Base-by-base conservation (phyloP, 139 green algal genomes). In the Closterium sp. region DNA sequence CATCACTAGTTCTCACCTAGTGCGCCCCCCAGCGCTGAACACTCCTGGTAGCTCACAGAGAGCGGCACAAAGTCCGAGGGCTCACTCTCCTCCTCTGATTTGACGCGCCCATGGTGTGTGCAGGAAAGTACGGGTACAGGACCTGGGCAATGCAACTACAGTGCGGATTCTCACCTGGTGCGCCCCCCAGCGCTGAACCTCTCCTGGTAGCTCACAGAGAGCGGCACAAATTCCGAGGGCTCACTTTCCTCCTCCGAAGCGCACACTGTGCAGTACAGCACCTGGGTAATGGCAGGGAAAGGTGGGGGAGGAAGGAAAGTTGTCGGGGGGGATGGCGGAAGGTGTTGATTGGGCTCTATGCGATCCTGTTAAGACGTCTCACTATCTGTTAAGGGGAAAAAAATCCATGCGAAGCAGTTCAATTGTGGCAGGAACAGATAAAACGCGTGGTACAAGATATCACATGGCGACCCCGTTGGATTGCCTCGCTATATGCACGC, bases 131-230 rank as follows among this genome's bases (percentile, higher is more conserved):
- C n/a, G n/a, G n/a, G 93, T 98, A 99, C 19, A 99, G 50, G 89
- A 98, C 95, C 97, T 98, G 96, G 27, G 38, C 10, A 45, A 45
- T 87, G 31, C 42, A 62, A 13, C 42, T 5, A 28, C 89, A 22
- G 42, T 28, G 79, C 27, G 79, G 79, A 9, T 38, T 38, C 85
- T 45, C 24, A 91, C 96, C 92, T 97, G 34, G 98, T 99, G 24
- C 94, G 92, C 9, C 98, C 98, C 10, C 96, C 98, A 22, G 98
- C 97, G 88, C 95, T 97, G 95, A 99, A 98, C 4, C 2, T 97
- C 96, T 99, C 98, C 30, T 96, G 89, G 94, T 99, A 99, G 89
- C 98, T 96, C 38, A 99, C 97, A 30, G 96, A 96, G n/a, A 99
- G 93, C 0, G 98, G 98, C 42, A 97, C 93, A 89, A 99, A 99